Base-by-base conservation (phyloP, 345 rosid genomes). In the Acer campestre region DNA sequence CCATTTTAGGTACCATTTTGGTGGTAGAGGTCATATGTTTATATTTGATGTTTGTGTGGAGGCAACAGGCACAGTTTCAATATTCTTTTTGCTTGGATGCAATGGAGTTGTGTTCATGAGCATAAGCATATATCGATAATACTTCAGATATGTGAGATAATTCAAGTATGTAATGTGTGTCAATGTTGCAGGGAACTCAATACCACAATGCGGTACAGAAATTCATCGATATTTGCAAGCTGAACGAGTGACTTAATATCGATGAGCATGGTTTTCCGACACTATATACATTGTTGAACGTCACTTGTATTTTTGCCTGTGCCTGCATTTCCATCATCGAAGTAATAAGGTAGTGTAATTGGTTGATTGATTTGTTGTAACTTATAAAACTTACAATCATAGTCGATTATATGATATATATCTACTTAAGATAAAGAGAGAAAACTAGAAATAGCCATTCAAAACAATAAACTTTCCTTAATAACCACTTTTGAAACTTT, bases 151-250 rank as follows among this genome's bases (percentile, higher is more conserved):
- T 31, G 35, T 31, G 35, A 31, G 35, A 31, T 31, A 31, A 31
- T 31, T 31, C 3, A 31, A 31, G 35, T 31, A 64, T 67, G 10
- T 73, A 22, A 48, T 3, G 35, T 62, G 71, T 68, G 27, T 40
- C 22, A 38, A 69, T 1, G 29, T 86, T 76, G 31, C 93, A 93
- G 98, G 97, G 97, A 84, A 91, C 95, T 65, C 97, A 93, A 79
- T 93, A 92, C 83, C 98, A 88, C 75, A 93, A 94, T 80, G 97
- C 97, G 13, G 95, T 94, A 25, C 92, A 91, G 86, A 94, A 90
- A 82, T 93, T 94, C 84, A 88, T 89, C 18, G 87, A 89, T 35
- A 85, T 94, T 23, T 93, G 97, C 89, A 91, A 91, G 86, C 81
- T 94, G 31, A 29, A 29, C 3, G 31, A 29, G 63, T 85, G 80